Evolutionary conservation across 75 land plant species (phyloP), one percentile per base, ranked within the genome.

Genomic region (Picea glauca): DNA sequence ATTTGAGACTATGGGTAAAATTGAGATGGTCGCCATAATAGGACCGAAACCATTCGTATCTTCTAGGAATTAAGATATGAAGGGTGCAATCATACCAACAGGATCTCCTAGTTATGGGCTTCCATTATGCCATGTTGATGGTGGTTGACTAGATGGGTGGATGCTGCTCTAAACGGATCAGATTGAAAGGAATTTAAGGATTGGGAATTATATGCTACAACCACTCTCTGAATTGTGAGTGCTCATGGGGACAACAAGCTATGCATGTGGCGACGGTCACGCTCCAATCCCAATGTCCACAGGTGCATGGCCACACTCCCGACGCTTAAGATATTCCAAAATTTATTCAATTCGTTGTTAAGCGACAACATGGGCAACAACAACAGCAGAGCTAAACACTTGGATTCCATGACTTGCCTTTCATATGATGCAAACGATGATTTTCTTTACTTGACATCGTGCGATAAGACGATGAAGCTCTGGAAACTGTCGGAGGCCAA

Each of bases 401-500:
- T 57, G 20, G 88, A 80, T 62, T 80, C 80, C n/a, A 80, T 81
- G 56, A 73, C 80, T 2, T 78, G 73, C 54, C 74, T 78, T 46
- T 2, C 68, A 57, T 20, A 79, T 14, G 79, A 63, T n/a, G 74
- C 57, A 21, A 83, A 78, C 50, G n/a, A 43, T 7, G 40, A 13
- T 20, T 58, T 86, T 13, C 80, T 89, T 13, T 89, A 86, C 86
- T 86, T 88, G 0, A 88, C 78, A 20, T 89, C 91, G 2, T 89
- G 88, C 86, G 91, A 89, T 79, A 84, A 80, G 72, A 86, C 89
- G 3, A 13, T 89, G 79, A 89, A 89, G 80, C 84, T 85, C 21
- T 89, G 91, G 91, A 76, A 84, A 56, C 11, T 86, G 21, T 64
- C 84, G 12, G 88, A 86, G 59, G 64, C 80, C 57, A 78, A 78